Percentiles rank a stretch among this genome's conserved stretches.
These are phyloP conservation scores for Boletales sp. DNA, from an alignment of 768 basidiomycete species.

Conservation along the genomic window DNA sequence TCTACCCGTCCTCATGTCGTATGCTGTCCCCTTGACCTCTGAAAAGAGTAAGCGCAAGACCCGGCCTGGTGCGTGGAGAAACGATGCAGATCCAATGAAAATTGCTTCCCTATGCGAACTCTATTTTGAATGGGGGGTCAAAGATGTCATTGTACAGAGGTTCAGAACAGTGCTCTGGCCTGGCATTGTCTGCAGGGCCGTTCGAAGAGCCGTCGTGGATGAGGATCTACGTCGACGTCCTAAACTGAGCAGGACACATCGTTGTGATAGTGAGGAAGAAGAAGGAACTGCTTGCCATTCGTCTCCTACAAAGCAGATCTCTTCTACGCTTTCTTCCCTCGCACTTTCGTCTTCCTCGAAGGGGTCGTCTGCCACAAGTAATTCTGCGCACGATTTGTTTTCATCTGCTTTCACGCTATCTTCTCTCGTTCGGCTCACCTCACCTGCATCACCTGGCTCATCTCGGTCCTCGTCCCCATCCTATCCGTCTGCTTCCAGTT, in stretches of 20 bases:
- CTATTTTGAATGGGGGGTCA: constrained; percentile 91
- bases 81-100: constrained; percentile 65
- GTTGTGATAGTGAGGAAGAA: neutral
- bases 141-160: constrained; percentile 71
- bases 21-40: constrained; percentile 74
- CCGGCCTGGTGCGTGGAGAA: constrained; percentile 42
- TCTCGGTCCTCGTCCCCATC: constrained; percentile 1
- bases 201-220: constrained; percentile 63
- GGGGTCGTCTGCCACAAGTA: constrained; percentile 4
- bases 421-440: constrained; percentile 13
- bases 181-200: constrained; percentile 62
- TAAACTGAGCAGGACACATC: neutral
- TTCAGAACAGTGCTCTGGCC: constrained; percentile 85
- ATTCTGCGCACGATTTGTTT: constrained; percentile 1
- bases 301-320: constrained; percentile 17
- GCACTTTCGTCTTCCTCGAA: constrained; percentile 17
- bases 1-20: constrained; percentile 70
- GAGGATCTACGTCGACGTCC: constrained; percentile 31
- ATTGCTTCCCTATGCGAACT: constrained; percentile 81
- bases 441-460: neutral
- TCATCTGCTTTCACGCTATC: constrained; percentile 11
- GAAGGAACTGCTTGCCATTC: neutral
- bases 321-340: constrained; percentile 12
- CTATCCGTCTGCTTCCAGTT: constrained; percentile 23
- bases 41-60: constrained; percentile 42